phyloP scores from a whole-genome alignment of 2,329 filamentous ascomycete species.

The Fusarium pseudograminearum region DNA sequence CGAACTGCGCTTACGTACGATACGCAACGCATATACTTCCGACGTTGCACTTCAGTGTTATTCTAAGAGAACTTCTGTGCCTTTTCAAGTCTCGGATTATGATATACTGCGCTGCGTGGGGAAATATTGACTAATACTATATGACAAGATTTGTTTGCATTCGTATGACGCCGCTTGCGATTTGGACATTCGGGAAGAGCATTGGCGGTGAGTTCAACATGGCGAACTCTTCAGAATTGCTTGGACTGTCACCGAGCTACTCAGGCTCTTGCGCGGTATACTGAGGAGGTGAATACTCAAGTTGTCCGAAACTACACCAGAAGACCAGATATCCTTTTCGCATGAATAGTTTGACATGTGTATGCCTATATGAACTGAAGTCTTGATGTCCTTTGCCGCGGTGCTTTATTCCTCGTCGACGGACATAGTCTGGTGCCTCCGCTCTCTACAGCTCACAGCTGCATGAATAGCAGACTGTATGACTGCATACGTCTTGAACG shows the following conservation, averaged over 20 bases:
- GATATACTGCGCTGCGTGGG: neutral
- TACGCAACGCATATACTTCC: neutral
- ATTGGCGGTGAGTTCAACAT: neutral
- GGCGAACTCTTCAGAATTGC: neutral
- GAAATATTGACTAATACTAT: neutral
- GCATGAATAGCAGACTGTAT: too few species aligned
- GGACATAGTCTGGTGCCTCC: too few species aligned
- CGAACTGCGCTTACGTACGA: slow-evolving; percentile 2
- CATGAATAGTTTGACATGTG: too few species aligned
- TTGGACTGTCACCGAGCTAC: neutral
- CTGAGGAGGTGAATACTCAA: neutral
- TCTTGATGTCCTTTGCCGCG: too few species aligned
- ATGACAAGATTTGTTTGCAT: neutral
- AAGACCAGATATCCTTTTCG: neutral
- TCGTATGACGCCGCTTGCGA: neutral
- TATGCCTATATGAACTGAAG: too few species aligned
- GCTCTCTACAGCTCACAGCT: too few species aligned
- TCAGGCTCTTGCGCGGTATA: neutral
- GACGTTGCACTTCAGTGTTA: neutral
- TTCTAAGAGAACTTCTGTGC: neutral
- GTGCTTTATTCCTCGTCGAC: too few species aligned
- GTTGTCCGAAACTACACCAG: neutral
- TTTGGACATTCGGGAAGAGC: neutral
- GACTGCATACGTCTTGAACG: too few species aligned
- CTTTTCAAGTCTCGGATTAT: neutral